Conservation (phyloP, 805 yeast genomes). For the Saccharomycopsis sp. region DNA sequence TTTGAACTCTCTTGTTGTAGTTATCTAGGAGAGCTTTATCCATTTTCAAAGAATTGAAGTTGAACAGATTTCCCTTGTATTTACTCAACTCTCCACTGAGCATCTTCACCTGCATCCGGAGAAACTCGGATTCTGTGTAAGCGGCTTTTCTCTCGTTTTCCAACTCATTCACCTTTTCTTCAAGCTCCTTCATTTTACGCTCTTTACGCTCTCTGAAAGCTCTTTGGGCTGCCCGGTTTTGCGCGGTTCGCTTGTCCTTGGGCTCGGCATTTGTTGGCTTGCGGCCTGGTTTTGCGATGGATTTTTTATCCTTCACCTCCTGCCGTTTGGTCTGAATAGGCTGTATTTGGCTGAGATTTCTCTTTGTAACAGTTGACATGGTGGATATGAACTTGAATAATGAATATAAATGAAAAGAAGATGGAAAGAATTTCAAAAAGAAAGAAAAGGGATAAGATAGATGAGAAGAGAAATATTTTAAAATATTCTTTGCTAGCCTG, state of each 20-base stretch:
- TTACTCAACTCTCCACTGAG: slow-evolving; percentile 62
- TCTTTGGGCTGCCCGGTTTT: slow-evolving; percentile 96
- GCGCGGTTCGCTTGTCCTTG: slow-evolving; percentile 86
- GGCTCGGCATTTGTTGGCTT: slow-evolving; percentile 72
- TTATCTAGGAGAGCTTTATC: slow-evolving; percentile 19
- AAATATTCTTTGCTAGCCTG: too few species aligned
- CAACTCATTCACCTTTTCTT: slow-evolving; percentile 60
- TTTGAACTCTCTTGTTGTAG: neutral
- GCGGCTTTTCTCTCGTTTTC: slow-evolving; percentile 67
- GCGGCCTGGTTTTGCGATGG: slow-evolving; percentile 57
- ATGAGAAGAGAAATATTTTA: neutral
- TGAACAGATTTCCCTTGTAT: slow-evolving; percentile 34
- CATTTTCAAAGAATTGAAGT: slow-evolving; percentile 1
- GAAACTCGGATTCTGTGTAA: slow-evolving; percentile 59
- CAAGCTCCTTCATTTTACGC: slow-evolving; percentile 74
- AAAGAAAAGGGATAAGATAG: neutral
- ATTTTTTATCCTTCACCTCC: slow-evolving; percentile 25
- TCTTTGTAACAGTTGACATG: slow-evolving; percentile 9
- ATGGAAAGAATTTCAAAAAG: neutral
- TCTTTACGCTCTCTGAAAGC: slow-evolving; percentile 95
- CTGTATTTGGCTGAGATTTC: slow-evolving; percentile 18
- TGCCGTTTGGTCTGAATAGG: slow-evolving; percentile 20
- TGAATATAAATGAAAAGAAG: neutral
- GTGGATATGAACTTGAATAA: slow-evolving; percentile 1
- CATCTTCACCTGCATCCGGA: slow-evolving; percentile 67